Evolutionary conservation across 2,329 filamentous ascomycete genomes (phyloP), one percentile per base, ranked within the genome.

Genomic region (Dendryphion nanum): DNA sequence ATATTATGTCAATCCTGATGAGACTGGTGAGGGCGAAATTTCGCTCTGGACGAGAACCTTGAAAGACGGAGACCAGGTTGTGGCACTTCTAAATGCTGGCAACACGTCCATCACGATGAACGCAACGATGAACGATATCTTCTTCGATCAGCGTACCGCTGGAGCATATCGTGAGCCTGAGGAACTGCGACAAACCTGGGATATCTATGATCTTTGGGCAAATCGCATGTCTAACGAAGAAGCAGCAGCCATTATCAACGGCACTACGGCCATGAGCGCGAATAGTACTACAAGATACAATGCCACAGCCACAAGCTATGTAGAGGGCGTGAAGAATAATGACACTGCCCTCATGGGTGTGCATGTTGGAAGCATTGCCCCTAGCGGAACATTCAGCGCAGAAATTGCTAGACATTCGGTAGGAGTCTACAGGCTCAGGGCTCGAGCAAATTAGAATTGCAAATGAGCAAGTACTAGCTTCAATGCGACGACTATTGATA

Each of bases 161-260:
- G 69, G 68, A 17, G 69, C 69, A 1, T 57, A 63, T 33, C 42
- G 52, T 18, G 48, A 57, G 1, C 71, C 70, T 0, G 41, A 56
- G 1, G 63, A 75, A 53, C 55, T 71, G 0, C 51, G 61, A 17
- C 55, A 68, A 44, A 61, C 57, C 0, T 80, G 75, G 74, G 74
- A 77, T 43, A 60, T 79, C 5, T 72, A 57, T 28, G 76, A 80
- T 51, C 61, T 80, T 1, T 79, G 77, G 77, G 74, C 68, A 4
- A 71, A 73, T 42, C 63, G 77, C n/a, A 77, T 81, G 74, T 63
- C 56, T 15, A 61, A 71, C 31, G 64, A 57, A 3, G 67, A 69
- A 26, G 74, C 75, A 1, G 50, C 53, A 17, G 56, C 62, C 0
- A 66, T 78, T 19, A 63, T 78, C 10, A 63, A 68, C 35, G 68